Evolutionary conservation across 345 rosid species (phyloP), one percentile per base, ranked within the genome.

Genomic region (Aegle marmelos): DNA sequence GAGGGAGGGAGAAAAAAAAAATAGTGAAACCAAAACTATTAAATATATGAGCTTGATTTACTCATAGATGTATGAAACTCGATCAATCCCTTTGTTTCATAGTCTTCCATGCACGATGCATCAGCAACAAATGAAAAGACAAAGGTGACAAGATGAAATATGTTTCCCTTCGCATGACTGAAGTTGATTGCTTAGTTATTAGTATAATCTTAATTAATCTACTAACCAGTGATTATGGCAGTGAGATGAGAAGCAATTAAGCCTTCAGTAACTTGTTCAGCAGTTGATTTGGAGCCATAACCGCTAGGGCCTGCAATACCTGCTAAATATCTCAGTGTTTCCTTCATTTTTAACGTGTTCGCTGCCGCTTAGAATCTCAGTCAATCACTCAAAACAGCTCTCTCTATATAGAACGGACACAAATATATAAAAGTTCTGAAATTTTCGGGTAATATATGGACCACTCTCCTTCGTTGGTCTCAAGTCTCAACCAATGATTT

Each of bases 291-390:
- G 16, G 99, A 95, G 85, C 99, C 98, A 87, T 84, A 93, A 54
- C 98, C 99, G 75, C 96, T 95, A 19, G 99, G 93, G n/a, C 98
- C 99, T 45, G 96, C 94, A 80, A 91, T 88, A 69, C 98, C 98
- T 58, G 98, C 96, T 25, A 95, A 83, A 85, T 95, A 95, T 76
- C 79, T 88, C 22, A 92, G 73, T 34, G 96, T 86, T 80, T 85
- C 94, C 86, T 93, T 95, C 99, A 95, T 65, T 95, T 45, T 45
- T 45, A 45, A 13, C 50, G 73, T 63, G 58, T 56, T 27, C n/a
- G 79, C 34, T 65, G 76, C 78, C 75, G 5, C n/a, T 37, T 53
- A 65, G 78, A 68, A 74, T 67, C 63, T 73, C 77, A 48, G 50
- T 13, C 50, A 45, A 11, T 41, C 48, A 2, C 48, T 59, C 76